Conservation (phyloP, 306 rosid species). For the Coriaria nepalensis region DNA sequence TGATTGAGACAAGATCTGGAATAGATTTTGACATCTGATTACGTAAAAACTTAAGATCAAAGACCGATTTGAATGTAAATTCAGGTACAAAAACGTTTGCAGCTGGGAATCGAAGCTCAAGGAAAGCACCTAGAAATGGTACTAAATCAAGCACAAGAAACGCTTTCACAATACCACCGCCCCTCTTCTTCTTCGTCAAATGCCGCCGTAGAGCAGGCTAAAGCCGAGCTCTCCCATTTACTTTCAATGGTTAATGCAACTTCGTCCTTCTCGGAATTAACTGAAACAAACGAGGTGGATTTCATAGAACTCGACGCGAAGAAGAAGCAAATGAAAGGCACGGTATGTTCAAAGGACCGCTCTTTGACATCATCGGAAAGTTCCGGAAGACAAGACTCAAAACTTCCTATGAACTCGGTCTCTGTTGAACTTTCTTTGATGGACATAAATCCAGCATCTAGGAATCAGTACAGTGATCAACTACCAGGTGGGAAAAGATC, state of each 20-base stretch:
- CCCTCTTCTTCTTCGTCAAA: conserved; percentile 23
- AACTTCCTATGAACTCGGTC: conserved; percentile 14
- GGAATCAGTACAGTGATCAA: conserved; percentile 4
- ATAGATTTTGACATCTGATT: not conserved
- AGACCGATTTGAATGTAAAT: not conserved
- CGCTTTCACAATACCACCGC: conserved; percentile 35
- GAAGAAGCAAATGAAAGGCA: too few relatives aligned
- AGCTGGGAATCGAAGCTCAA: conserved; percentile 76
- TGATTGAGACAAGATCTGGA: not conserved
- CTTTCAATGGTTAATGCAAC: conserved; percentile 56
- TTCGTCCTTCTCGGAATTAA: conserved; percentile 51
- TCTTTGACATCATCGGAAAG: conserved; percentile 69
- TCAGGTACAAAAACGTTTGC: conserved; percentile 37
- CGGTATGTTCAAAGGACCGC: conserved; percentile 58
- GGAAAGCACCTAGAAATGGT: conserved; percentile 74
- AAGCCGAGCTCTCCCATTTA: conserved; percentile 61
- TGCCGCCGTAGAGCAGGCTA: conserved; percentile 46
- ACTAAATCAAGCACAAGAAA: conserved; percentile 55
- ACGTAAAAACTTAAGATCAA: not conserved
- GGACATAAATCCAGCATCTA: conserved; percentile 16
- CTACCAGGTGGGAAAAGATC: conserved; percentile 47
- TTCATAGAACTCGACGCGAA: conserved; percentile 25
- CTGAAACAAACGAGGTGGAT: conserved; percentile 34
- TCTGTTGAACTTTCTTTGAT: conserved; percentile 36
- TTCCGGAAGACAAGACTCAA: conserved; percentile 43